Percentiles rank a stretch among this genome's conserved stretches.
Conservation (phyloP, 495 filamentous ascomycete genomes). For the Venustampulla echinocandica region DNA sequence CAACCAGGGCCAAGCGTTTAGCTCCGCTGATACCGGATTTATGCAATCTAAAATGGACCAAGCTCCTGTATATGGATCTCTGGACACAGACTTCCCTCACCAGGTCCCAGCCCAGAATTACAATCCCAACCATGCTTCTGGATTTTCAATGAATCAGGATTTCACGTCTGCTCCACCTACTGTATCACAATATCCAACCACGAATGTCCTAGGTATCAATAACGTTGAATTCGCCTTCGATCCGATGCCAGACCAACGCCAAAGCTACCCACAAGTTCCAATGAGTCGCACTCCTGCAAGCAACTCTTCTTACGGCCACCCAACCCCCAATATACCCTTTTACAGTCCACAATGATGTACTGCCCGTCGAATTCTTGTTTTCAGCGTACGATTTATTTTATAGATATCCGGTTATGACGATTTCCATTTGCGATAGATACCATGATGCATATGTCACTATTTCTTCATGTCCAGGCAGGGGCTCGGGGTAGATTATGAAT, state of each 20-base stretch:
- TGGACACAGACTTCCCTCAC: conserved; percentile 11
- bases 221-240: conserved; percentile 14
- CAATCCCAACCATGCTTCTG: conserved; percentile 4
- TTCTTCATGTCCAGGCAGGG: background rate
- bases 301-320: conserved; percentile 16
- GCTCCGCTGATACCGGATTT: conserved; percentile 8
- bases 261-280: conserved; percentile 13
- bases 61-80: conserved; percentile 7
- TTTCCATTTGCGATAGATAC: conserved; percentile 4
- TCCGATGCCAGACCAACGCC: conserved; percentile 10
- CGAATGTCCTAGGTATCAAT: conserved; percentile 15
- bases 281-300: conserved; percentile 21
- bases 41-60: conserved; percentile 12
- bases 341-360: conserved; percentile 29
- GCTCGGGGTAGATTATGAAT: background rate
- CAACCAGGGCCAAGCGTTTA: conserved; percentile 8
- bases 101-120: conserved; percentile 8
- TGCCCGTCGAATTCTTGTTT: background rate
- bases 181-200: conserved; percentile 12
- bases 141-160: conserved; percentile 12
- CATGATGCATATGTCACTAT: conserved; percentile 1
- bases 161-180: conserved; percentile 8
- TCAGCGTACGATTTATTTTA: conserved; percentile 15
- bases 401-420: conserved; percentile 3
- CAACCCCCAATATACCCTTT: conserved; percentile 30